Evolutionary conservation across 169 alveolate species (phyloP), one percentile per base, ranked within the genome.

Genomic region (Fabrea salina): DNA sequence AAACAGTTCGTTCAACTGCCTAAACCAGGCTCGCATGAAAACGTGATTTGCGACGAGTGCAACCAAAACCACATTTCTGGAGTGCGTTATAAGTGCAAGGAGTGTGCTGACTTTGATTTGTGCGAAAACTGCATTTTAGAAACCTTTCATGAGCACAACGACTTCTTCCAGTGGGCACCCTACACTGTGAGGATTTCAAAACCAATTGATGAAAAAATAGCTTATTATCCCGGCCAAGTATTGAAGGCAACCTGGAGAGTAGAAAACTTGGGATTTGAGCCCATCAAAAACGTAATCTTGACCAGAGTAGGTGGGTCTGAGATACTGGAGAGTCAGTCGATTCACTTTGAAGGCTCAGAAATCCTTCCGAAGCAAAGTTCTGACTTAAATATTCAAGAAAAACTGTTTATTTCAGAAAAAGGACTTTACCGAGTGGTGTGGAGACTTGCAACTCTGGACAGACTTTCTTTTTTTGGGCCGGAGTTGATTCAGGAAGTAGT

Each of bases 1-100:
- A 0, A 13, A 0, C 11, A 59, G 22, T 37, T 64, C n/a, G 4
- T 40, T 40, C 57, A 37, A 11, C 33, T 64, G 5, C 0, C 27
- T 5, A 30, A 37, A 30, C 5, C 0, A 8, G 50, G 66, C 6
- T 67, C 83, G 33, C 93, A 88, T 74, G 40, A 7, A 50, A 47
- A 61, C 7, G 79, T 80, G 6, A 77, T 54, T 13, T 90, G 95
- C 71, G 88, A 90, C 82, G 86, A 86, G 5, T 90, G 95, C 58
- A 74, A 75, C 19, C 44, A 22, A 0, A 6, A 32, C n/a, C 95
- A 93, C 25, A 81, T 90, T 32, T 25, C 39, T 19, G 95, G 93
- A 27, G 41, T 66, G 13, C 77, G 95, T 49, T 90, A 74, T 57
- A 83, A 90, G 61, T 90, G 95, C 56, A 84, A 80, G 22, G 84